phyloP scores from a whole-genome alignment of 768 basidiomycete species.

The Leccinum longicurvipes region DNA sequence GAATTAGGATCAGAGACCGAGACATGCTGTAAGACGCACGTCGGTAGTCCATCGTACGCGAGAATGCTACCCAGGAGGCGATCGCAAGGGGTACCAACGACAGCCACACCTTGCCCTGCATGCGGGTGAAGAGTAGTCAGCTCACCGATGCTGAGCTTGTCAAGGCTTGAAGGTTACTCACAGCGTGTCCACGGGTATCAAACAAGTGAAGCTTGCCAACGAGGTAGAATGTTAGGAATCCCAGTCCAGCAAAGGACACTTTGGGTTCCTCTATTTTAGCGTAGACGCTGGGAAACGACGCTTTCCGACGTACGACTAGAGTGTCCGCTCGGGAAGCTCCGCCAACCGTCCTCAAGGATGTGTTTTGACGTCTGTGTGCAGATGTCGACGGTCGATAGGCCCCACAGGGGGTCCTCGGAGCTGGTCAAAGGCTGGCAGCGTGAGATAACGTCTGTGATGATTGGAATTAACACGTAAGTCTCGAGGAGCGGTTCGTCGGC shows the following conservation, averaged over 20 bases:
- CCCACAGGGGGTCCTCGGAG: conserved; percentile 63
- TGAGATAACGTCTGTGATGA: conserved; percentile 23
- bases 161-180: conserved; percentile 30
- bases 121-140: not conserved
- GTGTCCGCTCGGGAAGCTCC: conserved; percentile 91
- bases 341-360: conserved; percentile 76
- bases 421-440: conserved; percentile 64
- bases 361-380: conserved; percentile 67
- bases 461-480: not conserved
- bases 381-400: conserved; percentile 65
- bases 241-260: conserved; percentile 93
- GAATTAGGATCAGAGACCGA: not conserved
- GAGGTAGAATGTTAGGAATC: conserved; percentile 83
- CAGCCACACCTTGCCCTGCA: conserved; percentile 77
- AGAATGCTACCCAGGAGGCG: conserved; percentile 71
- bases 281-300: not conserved
- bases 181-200: conserved; percentile 71
- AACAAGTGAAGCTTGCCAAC: conserved; percentile 91
- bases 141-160: not conserved
- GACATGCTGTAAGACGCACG: conserved; percentile 45
- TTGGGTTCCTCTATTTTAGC: not conserved
- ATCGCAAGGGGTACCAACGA: conserved; percentile 69
- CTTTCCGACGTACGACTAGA: conserved; percentile 61
- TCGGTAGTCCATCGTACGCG: conserved; percentile 91
- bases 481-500: not conserved